Conservation (phyloP, 2,329 filamentous ascomycete species). For the Diaporthe longicolla region DNA sequence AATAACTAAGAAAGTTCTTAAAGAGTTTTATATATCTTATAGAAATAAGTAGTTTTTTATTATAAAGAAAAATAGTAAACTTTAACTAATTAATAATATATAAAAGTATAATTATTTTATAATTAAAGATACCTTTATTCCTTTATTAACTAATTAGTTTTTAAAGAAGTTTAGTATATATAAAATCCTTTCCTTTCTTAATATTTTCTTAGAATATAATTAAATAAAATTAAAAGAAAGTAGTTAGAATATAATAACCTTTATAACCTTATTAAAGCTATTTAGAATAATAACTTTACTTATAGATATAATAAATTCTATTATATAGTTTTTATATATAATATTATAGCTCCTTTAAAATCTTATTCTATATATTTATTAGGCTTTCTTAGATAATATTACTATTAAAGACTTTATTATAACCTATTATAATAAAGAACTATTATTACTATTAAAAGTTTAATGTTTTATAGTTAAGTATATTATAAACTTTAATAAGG, state of each 20-base stretch:
- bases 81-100: not conserved
- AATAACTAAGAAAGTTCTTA: not conserved
- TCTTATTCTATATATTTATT: not conserved
- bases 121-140: not conserved
- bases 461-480: not conserved
- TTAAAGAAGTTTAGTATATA: not conserved
- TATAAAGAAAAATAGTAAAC: not conserved
- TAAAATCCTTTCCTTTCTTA: not conserved
- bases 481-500: not conserved
- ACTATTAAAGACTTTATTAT: not conserved
- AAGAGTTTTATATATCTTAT: not conserved
- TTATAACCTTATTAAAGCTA: not conserved
- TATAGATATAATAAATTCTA: not conserved
- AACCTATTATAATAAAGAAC: not conserved
- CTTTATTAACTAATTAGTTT: not conserved
- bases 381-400: not conserved
- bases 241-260: not conserved
- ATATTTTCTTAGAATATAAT: not conserved
- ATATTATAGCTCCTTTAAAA: not conserved
- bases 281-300: not conserved
- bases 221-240: not conserved
- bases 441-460: not conserved
- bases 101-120: not conserved
- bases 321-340: not conserved
- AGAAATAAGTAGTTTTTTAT: not conserved